Evolutionary conservation across 495 filamentous ascomycete genomes (phyloP).

Genomic region (Hypoxylon fuscum): DNA sequence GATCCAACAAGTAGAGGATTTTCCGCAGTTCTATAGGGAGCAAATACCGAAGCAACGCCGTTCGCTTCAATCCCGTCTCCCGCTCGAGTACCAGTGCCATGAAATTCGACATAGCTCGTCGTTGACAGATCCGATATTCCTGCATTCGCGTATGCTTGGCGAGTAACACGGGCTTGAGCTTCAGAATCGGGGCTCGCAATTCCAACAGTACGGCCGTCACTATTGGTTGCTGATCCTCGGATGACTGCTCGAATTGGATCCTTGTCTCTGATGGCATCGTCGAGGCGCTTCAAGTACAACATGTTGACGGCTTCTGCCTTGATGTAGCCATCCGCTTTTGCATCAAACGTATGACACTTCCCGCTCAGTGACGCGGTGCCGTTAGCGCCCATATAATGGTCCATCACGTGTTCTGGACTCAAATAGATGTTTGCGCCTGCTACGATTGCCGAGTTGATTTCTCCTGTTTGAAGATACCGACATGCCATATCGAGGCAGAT

Average conservation of each 20-base stretch:
- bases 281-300: conserved; percentile 57
- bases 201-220: conserved; percentile 51
- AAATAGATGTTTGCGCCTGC: conserved; percentile 20
- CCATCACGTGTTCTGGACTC: conserved; percentile 8
- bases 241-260: conserved; percentile 63
- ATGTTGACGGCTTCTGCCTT: conserved; percentile 57
- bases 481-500: conserved; percentile 47
- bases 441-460: conserved; percentile 5
- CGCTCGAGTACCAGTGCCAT: conserved; percentile 59
- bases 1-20: conserved; percentile 54
- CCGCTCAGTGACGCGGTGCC: conserved; percentile 41
- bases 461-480: conserved; percentile 13
- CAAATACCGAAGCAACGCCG: conserved; percentile 7
- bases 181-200: conserved; percentile 64
- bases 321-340: conserved; percentile 54
- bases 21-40: conserved; percentile 9
- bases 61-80: conserved; percentile 53
- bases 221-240: conserved; percentile 54
- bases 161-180: conserved; percentile 64
- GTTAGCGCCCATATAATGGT: conserved; percentile 6
- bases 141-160: conserved; percentile 54
- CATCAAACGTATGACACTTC: conserved; percentile 54
- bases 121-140: conserved; percentile 38
- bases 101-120: conserved; percentile 54
- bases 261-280: conserved; percentile 54